A percentile compares a stretch with the other conserved stretches of the same genome.
phyloP scores from a whole-genome alignment of 75 land plant species.

The Pinus tabuliformis region DNA sequence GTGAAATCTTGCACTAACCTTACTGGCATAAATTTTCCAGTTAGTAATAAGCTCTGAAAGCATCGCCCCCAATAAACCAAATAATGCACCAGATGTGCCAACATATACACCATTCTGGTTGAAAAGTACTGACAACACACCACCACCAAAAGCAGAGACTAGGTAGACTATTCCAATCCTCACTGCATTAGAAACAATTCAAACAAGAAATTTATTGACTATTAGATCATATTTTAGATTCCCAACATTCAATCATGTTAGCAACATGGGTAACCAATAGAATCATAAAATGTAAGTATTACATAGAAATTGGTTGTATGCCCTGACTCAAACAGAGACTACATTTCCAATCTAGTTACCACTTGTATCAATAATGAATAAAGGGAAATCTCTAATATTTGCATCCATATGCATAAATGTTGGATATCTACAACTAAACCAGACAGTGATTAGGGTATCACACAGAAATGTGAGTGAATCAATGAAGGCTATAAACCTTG shows the following conservation, averaged over 20 bases:
- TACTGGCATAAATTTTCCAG: constrained; percentile 84
- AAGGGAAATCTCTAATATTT: not conserved
- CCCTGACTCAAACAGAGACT: not conserved
- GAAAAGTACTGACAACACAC: constrained; percentile 80
- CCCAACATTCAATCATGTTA: not conserved
- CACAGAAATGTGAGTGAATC: not conserved
- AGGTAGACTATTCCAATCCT: constrained; percentile 69
- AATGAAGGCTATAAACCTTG: not conserved
- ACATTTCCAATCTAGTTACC: not conserved
- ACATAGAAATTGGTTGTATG: not conserved
- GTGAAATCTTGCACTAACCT: constrained; percentile 34
- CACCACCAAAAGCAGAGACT: constrained; percentile 87
- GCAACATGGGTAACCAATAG: not conserved
- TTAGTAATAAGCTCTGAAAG: constrained; percentile 91
- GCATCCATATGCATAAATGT: not conserved
- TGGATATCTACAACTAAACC: not conserved
- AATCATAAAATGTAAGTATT: not conserved
- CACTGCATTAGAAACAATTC: constrained; percentile 31
- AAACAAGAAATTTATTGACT: not conserved
- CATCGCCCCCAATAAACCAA: constrained; percentile 85
- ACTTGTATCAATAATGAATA: not conserved
- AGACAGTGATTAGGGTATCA: not conserved
- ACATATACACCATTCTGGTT: constrained; percentile 74
- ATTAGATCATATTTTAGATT: not conserved
- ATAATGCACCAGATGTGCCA: constrained; percentile 96